Base-by-base conservation (phyloP, 306 rosid genomes). In the Dalbergia oliveri region DNA sequence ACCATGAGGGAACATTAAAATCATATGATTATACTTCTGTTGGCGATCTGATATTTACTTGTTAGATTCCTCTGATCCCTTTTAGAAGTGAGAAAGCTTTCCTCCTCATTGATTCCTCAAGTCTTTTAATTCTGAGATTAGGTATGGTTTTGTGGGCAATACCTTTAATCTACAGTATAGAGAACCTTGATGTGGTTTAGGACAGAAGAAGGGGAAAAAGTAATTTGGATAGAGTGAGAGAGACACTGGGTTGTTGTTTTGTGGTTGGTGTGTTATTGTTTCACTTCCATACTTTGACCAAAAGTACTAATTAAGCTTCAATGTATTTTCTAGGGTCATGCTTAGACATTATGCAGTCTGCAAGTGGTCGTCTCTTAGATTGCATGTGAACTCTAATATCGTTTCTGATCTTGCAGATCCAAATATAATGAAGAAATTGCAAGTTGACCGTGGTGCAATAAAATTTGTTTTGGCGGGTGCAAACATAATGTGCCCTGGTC, bases 401-500 rank as follows among this genome's bases (percentile, higher is more conserved):
- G 4, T n/a, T 68, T 19, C 66, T 61, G 57, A 66, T 77, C 64
- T 73, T 70, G 34, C 91, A 95, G 99, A 93, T 91, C 98, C 99
- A 31, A 84, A 88, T 81, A 90, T 95, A 78, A 95, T 93, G 99
- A 95, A 87, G 83, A 95, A 93, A 65, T 87, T 93, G 50, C 99
- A 93, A 90, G 99, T 95, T 37, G 98, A 93, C 67, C 88, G 96
- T 73, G 99, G 98, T 73, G 98, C 98, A 62, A 93, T 95, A 84
- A 91, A 77, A 87, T 95, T 89, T 86, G 99, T 95, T 66, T 90
- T 95, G 37, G 89, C 99, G 18, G 99, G 99, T 60, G 99, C 99
- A 53, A 95, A 95, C 96, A 95, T 95, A 75, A 91, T 95, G 99
- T 95, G 99, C 83, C 99, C 99, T 58, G 99, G 99, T 79, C 95